Conservation (phyloP, 1,139 yeast species). For the Taphrina sp. region DNA sequence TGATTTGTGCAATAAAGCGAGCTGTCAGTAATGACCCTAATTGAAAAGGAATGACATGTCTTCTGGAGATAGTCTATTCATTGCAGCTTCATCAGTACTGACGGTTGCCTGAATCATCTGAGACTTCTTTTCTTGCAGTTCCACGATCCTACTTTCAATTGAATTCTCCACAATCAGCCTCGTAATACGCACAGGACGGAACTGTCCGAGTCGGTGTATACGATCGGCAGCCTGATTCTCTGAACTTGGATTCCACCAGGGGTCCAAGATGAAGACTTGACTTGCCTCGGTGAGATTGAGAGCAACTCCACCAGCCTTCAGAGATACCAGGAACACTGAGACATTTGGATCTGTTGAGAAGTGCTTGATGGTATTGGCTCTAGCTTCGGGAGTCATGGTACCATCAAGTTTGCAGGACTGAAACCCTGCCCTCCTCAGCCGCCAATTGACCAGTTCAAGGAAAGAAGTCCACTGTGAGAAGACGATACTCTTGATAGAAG, state of each 20-base stretch:
- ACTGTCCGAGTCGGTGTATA: conserved; percentile 96
- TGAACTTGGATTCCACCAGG: conserved; percentile 99
- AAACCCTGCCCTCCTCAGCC: conserved; percentile 89
- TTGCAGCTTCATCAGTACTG: conserved; percentile 12
- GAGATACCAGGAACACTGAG: conserved; percentile 87
- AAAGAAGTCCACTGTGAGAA: conserved; percentile 95
- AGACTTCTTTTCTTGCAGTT: conserved; percentile 93
- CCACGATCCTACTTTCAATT: conserved; percentile 92
- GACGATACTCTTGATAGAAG: conserved; percentile 90
- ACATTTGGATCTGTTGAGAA: conserved; percentile 90
- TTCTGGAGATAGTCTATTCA: conserved; percentile 19
- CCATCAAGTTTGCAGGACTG: conserved; percentile 92
- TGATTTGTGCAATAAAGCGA: no score
- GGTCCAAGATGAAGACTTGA: conserved; percentile 64
- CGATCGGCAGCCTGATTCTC: conserved; percentile 99
- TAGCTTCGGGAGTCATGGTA: conserved; percentile 91
- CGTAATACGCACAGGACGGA: conserved; percentile 88
- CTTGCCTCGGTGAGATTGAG: conserved; percentile 93
- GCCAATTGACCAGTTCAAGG: conserved; percentile 94
- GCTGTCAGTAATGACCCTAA: no score
- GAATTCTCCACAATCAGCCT: conserved; percentile 93
- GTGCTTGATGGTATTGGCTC: conserved; percentile 84
- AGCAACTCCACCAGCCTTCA: conserved; percentile 99
- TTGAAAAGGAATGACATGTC: conserved; percentile 27
- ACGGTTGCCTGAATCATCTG: conserved; percentile 64